Percentiles rank a stretch among this genome's conserved stretches.
Conservation (phyloP, 352 stramenopile genomes). For the Porosira glacialis region DNA sequence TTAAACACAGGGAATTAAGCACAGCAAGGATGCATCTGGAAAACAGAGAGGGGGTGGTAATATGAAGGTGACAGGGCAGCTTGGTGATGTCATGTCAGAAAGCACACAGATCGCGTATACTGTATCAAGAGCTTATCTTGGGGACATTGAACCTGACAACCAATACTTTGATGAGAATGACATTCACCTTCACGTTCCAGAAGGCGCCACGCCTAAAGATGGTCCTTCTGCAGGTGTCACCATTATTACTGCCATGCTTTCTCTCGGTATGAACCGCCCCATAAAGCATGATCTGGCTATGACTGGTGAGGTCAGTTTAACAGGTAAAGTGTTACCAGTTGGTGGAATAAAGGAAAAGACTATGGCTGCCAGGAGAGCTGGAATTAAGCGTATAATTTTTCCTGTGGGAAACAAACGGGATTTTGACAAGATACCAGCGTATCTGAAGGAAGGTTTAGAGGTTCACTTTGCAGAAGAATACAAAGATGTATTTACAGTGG, state of each 20-base stretch:
- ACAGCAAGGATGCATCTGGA: no score
- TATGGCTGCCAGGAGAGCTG: no score
- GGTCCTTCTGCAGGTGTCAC: conserved; percentile 95
- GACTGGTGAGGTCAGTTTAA: conserved; percentile 85
- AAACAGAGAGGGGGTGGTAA: conserved; percentile 68
- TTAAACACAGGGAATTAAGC: no score
- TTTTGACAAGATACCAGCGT: no score
- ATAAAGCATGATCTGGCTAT: conserved; percentile 95
- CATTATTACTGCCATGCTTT: conserved; percentile 95
- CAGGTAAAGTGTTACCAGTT: no score
- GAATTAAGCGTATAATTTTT: no score
- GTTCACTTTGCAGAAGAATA: no score
- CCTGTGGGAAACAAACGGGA: no score
- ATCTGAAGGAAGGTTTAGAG: no score
- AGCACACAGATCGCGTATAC: conserved; percentile 96
- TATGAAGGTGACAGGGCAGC: conserved; percentile 89
- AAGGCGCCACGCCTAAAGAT: conserved; percentile 98
- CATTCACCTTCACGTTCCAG: conserved; percentile 97
- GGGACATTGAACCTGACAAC: conserved; percentile 80
- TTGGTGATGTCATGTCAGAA: conserved; percentile 98
- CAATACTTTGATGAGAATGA: conserved; percentile 93
- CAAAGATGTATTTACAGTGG: no score
- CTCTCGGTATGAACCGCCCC: conserved; percentile 89
- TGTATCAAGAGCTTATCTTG: conserved; percentile 79
- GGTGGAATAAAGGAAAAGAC: no score